Evolutionary conservation across 1,284 basidiomycete species (phyloP).

Genomic region (Pseudozyma hubeiensis): DNA sequence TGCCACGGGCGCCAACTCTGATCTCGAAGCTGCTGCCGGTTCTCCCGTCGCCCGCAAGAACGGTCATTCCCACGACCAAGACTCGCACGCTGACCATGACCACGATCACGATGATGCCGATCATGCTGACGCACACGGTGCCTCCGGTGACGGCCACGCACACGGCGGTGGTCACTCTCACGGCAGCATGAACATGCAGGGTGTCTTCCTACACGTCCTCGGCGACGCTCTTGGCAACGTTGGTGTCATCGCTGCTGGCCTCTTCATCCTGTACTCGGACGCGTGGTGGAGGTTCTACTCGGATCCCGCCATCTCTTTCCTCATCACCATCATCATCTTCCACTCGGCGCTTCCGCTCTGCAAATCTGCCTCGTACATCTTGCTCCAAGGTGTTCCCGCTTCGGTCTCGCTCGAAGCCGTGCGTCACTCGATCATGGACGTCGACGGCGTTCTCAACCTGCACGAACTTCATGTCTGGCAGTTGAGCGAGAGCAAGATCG

Average conservation of each 20-base stretch:
- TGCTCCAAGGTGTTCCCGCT: slow-evolving; percentile 94
- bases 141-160: slow-evolving; percentile 72
- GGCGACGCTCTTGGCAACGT: slow-evolving; percentile 96
- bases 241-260: slow-evolving; percentile 93
- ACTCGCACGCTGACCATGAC: slow-evolving; percentile 42
- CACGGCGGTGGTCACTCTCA: slow-evolving; percentile 71
- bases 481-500: slow-evolving; percentile 85
- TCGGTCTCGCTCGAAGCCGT: slow-evolving; percentile 89
- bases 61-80: slow-evolving; percentile 39
- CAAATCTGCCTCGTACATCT: slow-evolving; percentile 91
- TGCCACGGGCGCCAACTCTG: slow-evolving; percentile 29
- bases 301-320: slow-evolving; percentile 91
- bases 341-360: slow-evolving; percentile 93
- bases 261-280: slow-evolving; percentile 70
- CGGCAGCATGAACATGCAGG: slow-evolving; percentile 97
- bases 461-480: slow-evolving; percentile 96
- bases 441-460: slow-evolving; percentile 88
- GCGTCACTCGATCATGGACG: slow-evolving; percentile 79
- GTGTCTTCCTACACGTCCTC: slow-evolving; percentile 90
- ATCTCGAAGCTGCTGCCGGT: slow-evolving; percentile 47
- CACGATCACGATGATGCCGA: slow-evolving; percentile 49
- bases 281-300: slow-evolving; percentile 78
- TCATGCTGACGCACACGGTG: slow-evolving; percentile 59
- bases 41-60: slow-evolving; percentile 43
- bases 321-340: slow-evolving; percentile 97